Conservation (phyloP, 495 filamentous ascomycete species). For the Trichocladium antarcticum region DNA sequence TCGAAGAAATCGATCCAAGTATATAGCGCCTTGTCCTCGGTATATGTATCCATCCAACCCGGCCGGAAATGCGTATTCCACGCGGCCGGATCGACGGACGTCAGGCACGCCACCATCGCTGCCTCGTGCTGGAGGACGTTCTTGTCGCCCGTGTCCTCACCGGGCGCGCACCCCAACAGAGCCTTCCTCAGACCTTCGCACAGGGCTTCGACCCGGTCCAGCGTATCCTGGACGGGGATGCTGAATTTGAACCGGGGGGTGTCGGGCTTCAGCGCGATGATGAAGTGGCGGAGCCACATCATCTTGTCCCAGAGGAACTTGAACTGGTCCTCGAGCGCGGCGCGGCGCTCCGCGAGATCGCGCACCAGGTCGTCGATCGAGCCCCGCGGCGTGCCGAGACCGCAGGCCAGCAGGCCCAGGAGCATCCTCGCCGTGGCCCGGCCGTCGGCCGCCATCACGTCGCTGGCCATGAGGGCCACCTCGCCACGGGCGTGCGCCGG, state of each 20-base stretch:
- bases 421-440: constrained; percentile 1
- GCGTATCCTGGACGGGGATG: not conserved
- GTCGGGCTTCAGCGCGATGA: not conserved
- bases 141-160: not conserved
- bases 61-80: not conserved
- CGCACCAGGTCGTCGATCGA: not conserved
- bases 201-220: not conserved
- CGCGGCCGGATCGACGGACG: not conserved
- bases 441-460: not conserved
- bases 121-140: not conserved
- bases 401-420: constrained; percentile 6
- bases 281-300: constrained; percentile 9
- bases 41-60: not conserved
- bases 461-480: not conserved
- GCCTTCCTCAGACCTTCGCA: not conserved
- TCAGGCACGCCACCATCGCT: not conserved
- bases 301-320: constrained; percentile 14
- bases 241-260: not conserved
- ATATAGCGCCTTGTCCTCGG: not conserved
- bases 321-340: not conserved
- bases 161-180: not conserved
- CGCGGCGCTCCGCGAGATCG: not conserved
- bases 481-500: constrained; percentile 2
- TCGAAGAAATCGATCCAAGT: constrained; percentile 12
- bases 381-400: not conserved